Conservation (phyloP, 148 eudicot species). For the Vaccinium vitisidaea region DNA sequence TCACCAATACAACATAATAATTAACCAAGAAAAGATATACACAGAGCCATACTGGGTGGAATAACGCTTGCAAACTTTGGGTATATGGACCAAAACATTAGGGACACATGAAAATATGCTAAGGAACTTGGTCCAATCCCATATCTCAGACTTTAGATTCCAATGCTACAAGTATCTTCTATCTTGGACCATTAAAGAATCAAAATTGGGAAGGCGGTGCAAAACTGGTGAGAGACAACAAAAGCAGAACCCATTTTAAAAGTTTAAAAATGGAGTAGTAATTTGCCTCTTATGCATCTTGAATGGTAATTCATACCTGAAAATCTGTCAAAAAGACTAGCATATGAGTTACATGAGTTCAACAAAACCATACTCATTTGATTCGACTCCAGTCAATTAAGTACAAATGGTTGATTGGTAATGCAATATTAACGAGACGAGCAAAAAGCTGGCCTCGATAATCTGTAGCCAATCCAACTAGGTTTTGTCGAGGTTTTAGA, state of each 20-base stretch:
- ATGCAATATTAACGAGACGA: background rate
- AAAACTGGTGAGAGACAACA: background rate
- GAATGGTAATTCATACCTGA: background rate
- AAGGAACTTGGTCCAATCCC: background rate
- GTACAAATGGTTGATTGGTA: background rate
- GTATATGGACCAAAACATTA: background rate
- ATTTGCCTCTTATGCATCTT: background rate
- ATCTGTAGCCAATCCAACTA: background rate
- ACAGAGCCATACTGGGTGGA: background rate
- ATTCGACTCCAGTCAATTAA: background rate
- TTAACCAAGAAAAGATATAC: background rate
- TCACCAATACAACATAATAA: constrained; percentile 4
- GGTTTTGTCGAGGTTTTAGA: background rate
- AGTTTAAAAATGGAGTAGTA: background rate
- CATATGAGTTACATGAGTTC: background rate
- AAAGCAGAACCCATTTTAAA: too few relatives aligned
- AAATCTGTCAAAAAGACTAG: background rate
- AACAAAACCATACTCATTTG: background rate
- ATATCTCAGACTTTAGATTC: constrained; percentile 43
- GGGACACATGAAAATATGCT: background rate
- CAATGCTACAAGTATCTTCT: constrained; percentile 74
- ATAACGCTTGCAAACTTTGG: background rate
- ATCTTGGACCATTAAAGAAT: constrained; percentile 74
- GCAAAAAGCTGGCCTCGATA: background rate
- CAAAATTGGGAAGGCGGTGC: background rate